Evolutionary conservation across 306 rosid genomes (phyloP).

Genomic region (Echinosophora koreensis): DNA sequence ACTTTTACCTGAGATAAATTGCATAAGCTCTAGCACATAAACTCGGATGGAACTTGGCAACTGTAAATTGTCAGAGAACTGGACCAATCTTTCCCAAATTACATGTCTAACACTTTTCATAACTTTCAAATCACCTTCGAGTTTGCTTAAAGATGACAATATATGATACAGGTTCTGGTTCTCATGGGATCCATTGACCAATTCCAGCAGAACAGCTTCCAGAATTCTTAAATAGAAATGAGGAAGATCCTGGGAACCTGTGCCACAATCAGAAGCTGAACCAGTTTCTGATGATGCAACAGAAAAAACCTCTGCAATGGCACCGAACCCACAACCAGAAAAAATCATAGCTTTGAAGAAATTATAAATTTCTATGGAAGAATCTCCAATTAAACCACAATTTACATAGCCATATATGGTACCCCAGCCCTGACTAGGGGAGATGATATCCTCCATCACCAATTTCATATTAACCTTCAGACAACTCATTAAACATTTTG

Average conservation of each 20-base stretch:
- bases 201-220: constrained; percentile 72
- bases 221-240: constrained; percentile 73
- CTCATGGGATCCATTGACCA: constrained; percentile 72
- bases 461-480: constrained; percentile 79
- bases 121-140: constrained; percentile 80
- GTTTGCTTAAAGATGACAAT: constrained; percentile 83
- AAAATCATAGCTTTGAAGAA: constrained; percentile 89
- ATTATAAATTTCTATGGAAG: constrained; percentile 61
- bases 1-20: constrained; percentile 78
- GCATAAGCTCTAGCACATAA: constrained; percentile 88
- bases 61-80: constrained; percentile 87
- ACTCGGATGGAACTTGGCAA: constrained; percentile 87
- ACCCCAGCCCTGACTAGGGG: constrained; percentile 95
- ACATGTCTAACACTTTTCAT: constrained; percentile 76
- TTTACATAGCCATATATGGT: constrained; percentile 67
- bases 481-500: constrained; percentile 72
- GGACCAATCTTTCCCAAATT: constrained; percentile 87
- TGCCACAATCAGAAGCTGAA: constrained; percentile 49
- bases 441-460: constrained; percentile 87
- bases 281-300: constrained; percentile 64
- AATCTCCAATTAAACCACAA: constrained; percentile 69
- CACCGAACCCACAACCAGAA: constrained; percentile 92
- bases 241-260: constrained; percentile 71
- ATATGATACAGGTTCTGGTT: constrained; percentile 72
- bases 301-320: constrained; percentile 82